Conservation (phyloP, 306 rosid genomes). For the Citrullus amarus region DNA sequence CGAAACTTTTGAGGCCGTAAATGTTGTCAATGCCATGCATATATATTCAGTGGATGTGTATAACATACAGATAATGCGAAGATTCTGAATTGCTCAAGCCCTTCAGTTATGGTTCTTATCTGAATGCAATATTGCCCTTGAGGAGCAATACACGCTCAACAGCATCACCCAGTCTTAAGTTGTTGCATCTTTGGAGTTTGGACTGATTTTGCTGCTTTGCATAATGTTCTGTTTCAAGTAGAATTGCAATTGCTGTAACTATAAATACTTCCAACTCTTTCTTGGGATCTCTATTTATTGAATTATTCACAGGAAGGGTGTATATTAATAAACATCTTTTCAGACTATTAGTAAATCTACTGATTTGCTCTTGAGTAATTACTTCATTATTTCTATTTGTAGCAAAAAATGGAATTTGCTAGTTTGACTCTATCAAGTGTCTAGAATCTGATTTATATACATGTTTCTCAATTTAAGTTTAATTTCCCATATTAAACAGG, state of each 20-base stretch:
- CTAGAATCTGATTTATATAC: too few relatives aligned
- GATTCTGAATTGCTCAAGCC: not conserved
- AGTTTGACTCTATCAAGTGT: too few relatives aligned
- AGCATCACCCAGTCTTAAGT: not conserved
- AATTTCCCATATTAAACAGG: not conserved
- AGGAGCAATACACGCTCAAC: not conserved
- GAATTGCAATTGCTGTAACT: not conserved
- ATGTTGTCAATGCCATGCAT: not conserved
- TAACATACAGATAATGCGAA: not conserved
- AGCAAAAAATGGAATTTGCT: not conserved
- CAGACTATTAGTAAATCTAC: not conserved
- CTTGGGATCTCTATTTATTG: not conserved
- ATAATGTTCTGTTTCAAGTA: not conserved
- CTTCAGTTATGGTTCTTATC: not conserved
- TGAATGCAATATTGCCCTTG: not conserved
- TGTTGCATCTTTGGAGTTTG: not conserved
- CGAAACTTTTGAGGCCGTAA: constrained; percentile 45
- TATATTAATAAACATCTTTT: not conserved
- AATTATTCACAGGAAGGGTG: not conserved
- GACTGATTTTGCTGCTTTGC: not conserved
- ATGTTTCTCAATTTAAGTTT: not conserved
- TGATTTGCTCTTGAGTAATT: not conserved
- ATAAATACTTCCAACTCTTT: not conserved
- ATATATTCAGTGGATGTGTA: not conserved
- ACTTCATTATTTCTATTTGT: not conserved